Percentiles rank a stretch among this genome's conserved stretches.
Evolutionary conservation across 1,284 basidiomycete genomes (phyloP).

Genomic region (Ustilago hordei): DNA sequence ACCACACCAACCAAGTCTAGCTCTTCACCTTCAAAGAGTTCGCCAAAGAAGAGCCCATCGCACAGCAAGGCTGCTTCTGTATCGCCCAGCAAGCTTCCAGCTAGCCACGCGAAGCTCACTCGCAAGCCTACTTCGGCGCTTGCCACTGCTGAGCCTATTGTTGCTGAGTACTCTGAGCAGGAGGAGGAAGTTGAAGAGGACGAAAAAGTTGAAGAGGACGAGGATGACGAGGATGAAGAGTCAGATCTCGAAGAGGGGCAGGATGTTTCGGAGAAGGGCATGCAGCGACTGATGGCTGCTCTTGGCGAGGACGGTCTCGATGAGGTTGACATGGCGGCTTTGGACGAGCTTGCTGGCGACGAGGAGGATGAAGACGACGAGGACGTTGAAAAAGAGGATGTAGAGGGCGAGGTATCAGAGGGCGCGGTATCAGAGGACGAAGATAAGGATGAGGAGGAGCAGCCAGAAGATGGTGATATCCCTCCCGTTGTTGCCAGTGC

Average conservation of each 20-base stretch:
- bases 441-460: slow-evolving; percentile 31
- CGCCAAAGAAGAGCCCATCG: slow-evolving; percentile 24
- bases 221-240: slow-evolving; percentile 47
- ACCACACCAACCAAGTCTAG: slow-evolving; percentile 29
- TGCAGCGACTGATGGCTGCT: slow-evolving; percentile 63
- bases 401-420: slow-evolving; percentile 38
- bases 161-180: slow-evolving; percentile 42
- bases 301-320: slow-evolving; percentile 64
- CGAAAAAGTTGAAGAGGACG: slow-evolving; percentile 16
- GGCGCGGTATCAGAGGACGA: slow-evolving; percentile 7
- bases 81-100: slow-evolving; percentile 39
- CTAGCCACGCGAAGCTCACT: slow-evolving; percentile 39
- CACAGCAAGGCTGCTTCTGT: background rate
- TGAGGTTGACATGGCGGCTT: slow-evolving; percentile 60
- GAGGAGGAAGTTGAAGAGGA: slow-evolving; percentile 41
- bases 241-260: slow-evolving; percentile 61
- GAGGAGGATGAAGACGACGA: slow-evolving; percentile 49
- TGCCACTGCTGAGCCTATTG: slow-evolving; percentile 46
- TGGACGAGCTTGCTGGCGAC: slow-evolving; percentile 50
- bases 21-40: slow-evolving; percentile 11
- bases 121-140: slow-evolving; percentile 41
- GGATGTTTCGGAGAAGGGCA: slow-evolving; percentile 62
- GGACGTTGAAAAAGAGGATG: slow-evolving; percentile 36
- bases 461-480: slow-evolving; percentile 30
- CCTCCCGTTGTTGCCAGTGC: slow-evolving; percentile 44